A percentile compares a stretch with the other conserved stretches of the same genome.
Evolutionary conservation across 768 basidiomycete genomes (phyloP).

Genomic region (Lanmaoa rubissima): DNA sequence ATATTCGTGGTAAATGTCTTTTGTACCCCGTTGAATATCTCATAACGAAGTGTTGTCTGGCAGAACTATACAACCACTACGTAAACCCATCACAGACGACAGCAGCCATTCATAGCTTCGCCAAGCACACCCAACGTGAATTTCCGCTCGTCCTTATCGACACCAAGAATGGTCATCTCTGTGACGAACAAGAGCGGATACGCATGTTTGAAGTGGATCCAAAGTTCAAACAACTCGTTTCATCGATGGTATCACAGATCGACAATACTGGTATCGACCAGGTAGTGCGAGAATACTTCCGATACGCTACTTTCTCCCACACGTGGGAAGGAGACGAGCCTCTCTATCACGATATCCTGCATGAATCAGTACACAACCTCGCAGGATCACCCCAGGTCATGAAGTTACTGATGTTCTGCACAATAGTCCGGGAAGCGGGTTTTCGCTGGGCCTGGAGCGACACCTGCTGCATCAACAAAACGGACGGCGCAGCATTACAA

Average conservation of each 20-base stretch:
- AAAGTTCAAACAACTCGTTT: conserved; percentile 17
- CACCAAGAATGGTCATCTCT: conserved; percentile 14
- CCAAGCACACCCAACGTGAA: conserved; percentile 1
- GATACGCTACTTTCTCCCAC: conserved; percentile 24
- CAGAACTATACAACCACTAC: conserved; percentile 2
- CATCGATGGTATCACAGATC: conserved; percentile 4
- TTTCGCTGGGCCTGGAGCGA: conserved; percentile 26
- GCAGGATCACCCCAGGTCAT: conserved; percentile 1
- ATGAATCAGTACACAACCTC: conserved; percentile 10
- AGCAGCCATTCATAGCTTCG: neutral
- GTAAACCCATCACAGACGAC: conserved; percentile 6
- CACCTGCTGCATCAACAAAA: conserved; percentile 26
- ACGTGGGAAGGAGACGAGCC: conserved; percentile 23
- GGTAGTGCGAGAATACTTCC: conserved; percentile 11
- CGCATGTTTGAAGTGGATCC: conserved; percentile 8
- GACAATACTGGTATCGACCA: neutral
- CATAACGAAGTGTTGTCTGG: neutral
- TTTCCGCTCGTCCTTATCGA: conserved; percentile 18
- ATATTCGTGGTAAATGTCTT: conserved; percentile 3
- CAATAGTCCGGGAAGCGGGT: conserved; percentile 11
- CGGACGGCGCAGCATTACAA: conserved; percentile 12
- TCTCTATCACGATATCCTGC: conserved; percentile 11
- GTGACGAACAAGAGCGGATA: conserved; percentile 2
- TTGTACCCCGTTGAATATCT: neutral
- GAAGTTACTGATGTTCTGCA: conserved; percentile 21